Evolutionary conservation across 805 yeast species (phyloP), one percentile per base, ranked within the genome.

Genomic region (Pichia ethanolica): DNA sequence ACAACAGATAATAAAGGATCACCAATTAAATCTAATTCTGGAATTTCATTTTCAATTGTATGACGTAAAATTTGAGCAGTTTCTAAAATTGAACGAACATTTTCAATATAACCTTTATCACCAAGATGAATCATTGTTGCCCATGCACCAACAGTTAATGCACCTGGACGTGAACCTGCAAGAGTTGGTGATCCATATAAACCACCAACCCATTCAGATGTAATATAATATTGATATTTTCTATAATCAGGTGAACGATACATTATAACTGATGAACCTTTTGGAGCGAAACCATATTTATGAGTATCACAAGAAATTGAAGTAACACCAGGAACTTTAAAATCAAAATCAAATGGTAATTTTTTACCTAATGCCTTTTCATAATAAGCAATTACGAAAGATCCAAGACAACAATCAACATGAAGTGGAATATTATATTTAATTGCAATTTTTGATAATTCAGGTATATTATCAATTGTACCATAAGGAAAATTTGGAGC

Each of bases 291-390:
- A 1, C 98, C 99, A 62, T 91, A 91, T 67, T 91, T 91, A 72
- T 91, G 99, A n/a, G 99, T 91, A 65, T 91, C 99, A 69, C 98
- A 93, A n/a, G 96, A 87, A 50, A 91, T 91, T 3, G 97, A 89
- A 0, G 98, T 93, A n/a, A 93, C 98, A 34, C 93, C 93, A 1
- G 88, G 84, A 3, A 89, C 74, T 55, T 91, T 71, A 69, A 91
- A 91, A 64, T 93, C 98, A 68, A 91, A 90, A 11, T 69, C 61
- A 30, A 43, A 30, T 6, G 86, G 84, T 5, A 66, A 53, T 5
- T 57, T 55, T 11, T 58, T 63, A 14, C 52, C 53, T 42, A 59
- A 52, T 3, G 89, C 77, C 50, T 78, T 77, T 51, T 79, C 81
- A 35, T 56, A 55, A 60, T 84, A 89, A 2, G 96, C 82, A 40